A percentile compares a stretch with the other conserved stretches of the same genome.
Evolutionary conservation across 176 grass and related monocot species (phyloP).

Genomic region (Musa troglodytarum): DNA sequence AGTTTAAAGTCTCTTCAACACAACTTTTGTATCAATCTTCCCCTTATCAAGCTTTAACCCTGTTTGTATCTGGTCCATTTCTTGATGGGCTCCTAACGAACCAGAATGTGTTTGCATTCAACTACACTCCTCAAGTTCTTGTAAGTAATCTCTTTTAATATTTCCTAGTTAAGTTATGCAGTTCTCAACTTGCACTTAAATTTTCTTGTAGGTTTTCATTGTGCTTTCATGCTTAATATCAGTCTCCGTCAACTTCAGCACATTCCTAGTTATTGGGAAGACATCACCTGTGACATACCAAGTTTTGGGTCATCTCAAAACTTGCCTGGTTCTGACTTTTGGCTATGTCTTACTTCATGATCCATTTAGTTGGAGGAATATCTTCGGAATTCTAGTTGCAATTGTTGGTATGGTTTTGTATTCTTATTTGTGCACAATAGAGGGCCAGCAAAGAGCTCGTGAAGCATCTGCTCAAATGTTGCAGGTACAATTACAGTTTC

Average conservation of each 20-base stretch:
- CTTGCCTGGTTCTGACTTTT: conserved; percentile 76
- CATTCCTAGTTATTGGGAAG: conserved; percentile 85
- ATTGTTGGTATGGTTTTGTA: conserved; percentile 76
- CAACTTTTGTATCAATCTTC: conserved; percentile 24
- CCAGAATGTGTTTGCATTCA: conserved; percentile 26
- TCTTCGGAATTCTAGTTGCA: conserved; percentile 78
- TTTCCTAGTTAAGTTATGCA: background rate
- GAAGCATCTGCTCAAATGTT: conserved; percentile 39
- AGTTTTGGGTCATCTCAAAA: conserved; percentile 92
- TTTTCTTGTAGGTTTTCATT: conserved; percentile 64
- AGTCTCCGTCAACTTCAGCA: conserved; percentile 86
- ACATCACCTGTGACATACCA: conserved; percentile 89
- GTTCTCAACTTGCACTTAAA: conserved; percentile 17
- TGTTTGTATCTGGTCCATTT: conserved; percentile 25
- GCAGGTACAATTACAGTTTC: conserved; percentile 15
- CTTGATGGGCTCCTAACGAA: conserved; percentile 29
- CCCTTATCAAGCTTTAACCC: conserved; percentile 24
- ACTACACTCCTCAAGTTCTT: conserved; percentile 27
- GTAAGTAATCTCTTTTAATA: conserved; percentile 3
- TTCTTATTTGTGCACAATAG: conserved; percentile 62
- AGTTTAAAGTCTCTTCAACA: conserved; percentile 29
- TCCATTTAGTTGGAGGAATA: conserved; percentile 92
- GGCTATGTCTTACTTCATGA: conserved; percentile 82
- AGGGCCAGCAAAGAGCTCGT: conserved; percentile 41
- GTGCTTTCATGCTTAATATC: conserved; percentile 80